A percentile compares a stretch with the other conserved stretches of the same genome.
Evolutionary conservation across 192 early-diverging fungal species (phyloP).

Genomic region (Coemansia sp.): DNA sequence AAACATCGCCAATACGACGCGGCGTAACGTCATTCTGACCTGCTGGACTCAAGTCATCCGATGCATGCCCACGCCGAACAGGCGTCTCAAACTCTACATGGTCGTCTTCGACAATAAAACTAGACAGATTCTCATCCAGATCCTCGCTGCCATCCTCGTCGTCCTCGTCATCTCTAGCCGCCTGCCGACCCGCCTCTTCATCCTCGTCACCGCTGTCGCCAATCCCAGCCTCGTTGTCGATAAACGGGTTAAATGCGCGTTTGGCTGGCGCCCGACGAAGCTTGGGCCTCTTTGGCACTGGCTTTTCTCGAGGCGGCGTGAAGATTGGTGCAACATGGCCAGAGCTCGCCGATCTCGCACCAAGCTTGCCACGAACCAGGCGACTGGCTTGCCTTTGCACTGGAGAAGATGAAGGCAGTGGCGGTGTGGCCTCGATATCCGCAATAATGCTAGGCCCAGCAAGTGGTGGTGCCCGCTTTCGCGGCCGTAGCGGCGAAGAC

Average conservation of each 20-base stretch:
- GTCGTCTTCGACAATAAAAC: constrained; percentile 53
- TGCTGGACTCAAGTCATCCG: background rate
- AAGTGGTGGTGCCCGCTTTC: background rate
- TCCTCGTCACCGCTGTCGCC: constrained; percentile 41
- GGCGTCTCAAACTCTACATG: constrained; percentile 47
- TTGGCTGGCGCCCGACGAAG: constrained; percentile 11
- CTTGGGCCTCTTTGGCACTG: background rate
- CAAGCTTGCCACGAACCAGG: background rate
- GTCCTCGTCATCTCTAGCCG: constrained; percentile 9
- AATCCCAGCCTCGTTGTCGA: constrained; percentile 44
- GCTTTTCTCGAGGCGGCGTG: background rate
- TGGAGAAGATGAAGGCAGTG: constrained; percentile 5
- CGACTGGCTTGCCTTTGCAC: background rate
- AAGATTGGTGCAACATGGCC: background rate
- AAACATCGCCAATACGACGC: constrained; percentile 36
- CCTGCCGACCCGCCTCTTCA: background rate
- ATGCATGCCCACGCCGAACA: background rate
- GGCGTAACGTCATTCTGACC: constrained; percentile 12
- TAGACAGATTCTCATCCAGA: constrained; percentile 46
- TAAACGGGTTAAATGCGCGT: constrained; percentile 25
- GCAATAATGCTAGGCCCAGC: background rate
- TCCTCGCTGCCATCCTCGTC: constrained; percentile 42
- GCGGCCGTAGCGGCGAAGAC: constrained; percentile 2
- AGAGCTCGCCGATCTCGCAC: background rate
- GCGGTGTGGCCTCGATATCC: background rate